These are phyloP conservation scores for Starmera caribaea DNA, from an alignment of 805 yeast species.

Conservation along the genomic window DNA sequence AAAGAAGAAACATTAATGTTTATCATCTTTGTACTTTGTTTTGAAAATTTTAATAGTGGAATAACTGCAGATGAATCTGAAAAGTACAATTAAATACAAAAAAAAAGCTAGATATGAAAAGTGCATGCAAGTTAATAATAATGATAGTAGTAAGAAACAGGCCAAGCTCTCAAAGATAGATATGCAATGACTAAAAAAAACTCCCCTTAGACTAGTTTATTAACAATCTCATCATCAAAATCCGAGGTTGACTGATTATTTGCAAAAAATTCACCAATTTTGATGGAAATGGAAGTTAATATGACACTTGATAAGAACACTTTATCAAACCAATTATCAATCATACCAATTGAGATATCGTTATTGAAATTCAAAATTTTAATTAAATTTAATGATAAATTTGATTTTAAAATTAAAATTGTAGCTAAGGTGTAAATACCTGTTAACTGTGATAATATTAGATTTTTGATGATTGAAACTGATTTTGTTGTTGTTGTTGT, in stretches of 20 bases:
- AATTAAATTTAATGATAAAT: constrained; percentile 24
- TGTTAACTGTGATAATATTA: constrained; percentile 26
- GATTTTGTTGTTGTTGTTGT: constrained; percentile 7
- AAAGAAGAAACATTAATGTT: no score
- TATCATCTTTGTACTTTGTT: no score
- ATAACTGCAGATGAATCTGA: no score
- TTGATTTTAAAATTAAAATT: constrained; percentile 28
- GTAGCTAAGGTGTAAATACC: constrained; percentile 32
- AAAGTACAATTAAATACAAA: no score
- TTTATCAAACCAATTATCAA: constrained; percentile 33
- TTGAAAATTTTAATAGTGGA: no score
- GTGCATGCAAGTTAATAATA: no score
- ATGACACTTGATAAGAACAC: constrained; percentile 24
- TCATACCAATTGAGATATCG: constrained; percentile 14
- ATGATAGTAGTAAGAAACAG: no score
- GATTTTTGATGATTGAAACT: constrained; percentile 30
- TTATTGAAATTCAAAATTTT: constrained; percentile 21
- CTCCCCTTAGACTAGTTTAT: constrained; percentile 5
- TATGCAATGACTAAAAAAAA: no score
- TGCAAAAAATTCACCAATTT: constrained; percentile 11
- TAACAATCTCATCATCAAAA: constrained; percentile 5
- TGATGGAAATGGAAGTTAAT: constrained; percentile 16
- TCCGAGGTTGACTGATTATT: constrained; percentile 2
- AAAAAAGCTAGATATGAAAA: no score
- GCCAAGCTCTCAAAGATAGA: no score